Evolutionary conservation across 2,329 filamentous ascomycete species (phyloP), one percentile per base, ranked within the genome.

Genomic region (Talaromyces sp.): DNA sequence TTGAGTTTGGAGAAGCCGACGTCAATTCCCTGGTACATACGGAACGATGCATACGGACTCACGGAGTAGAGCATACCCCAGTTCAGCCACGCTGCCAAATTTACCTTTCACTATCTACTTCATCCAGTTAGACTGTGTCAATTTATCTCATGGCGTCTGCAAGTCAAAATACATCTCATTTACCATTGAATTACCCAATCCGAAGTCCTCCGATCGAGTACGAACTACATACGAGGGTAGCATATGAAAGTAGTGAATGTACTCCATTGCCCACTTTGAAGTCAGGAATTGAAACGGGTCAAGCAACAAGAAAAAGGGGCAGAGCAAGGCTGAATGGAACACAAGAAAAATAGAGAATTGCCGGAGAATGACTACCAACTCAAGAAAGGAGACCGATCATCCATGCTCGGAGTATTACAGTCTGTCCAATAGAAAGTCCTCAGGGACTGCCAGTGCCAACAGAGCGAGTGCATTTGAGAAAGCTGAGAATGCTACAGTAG

Each of bases 141-240:
- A 39, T 39, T 56, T 37, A 39, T 56, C 52, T 54, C n/a, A 54
- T 35, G 50, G 50, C 50, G 50, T n/a, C 50, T 54, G 50, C 52
- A 56, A 56, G 52, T 37, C 52, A 37, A 56, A 56, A 37, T 56
- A 37, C 11, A 13, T 47, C 33, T 56, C 52, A 39, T 56, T 25
- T 19, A 25, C n/a, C 33, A 37, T 35, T 54, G 50, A 54, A 4
- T 54, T n/a, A 35, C 27, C 49, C 49, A 19, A 58, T 39, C 54
- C 54, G 33, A 39, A 43, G 54, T 58, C n/a, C 35, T 27, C 54
- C 54, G 54, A 33, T 11, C 6, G 19, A 45, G 37, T n/a, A 59
- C 19, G 35, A 27, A 37, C 33, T 39, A 41, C 54, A 41, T 10
- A 39, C 35, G 15, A 58, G 27, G 56, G 39, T 43, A 41, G 22